Percentiles rank a stretch among this genome's conserved stretches.
Conservation (phyloP, 768 basidiomycete genomes). For the Boletus patriciae region DNA sequence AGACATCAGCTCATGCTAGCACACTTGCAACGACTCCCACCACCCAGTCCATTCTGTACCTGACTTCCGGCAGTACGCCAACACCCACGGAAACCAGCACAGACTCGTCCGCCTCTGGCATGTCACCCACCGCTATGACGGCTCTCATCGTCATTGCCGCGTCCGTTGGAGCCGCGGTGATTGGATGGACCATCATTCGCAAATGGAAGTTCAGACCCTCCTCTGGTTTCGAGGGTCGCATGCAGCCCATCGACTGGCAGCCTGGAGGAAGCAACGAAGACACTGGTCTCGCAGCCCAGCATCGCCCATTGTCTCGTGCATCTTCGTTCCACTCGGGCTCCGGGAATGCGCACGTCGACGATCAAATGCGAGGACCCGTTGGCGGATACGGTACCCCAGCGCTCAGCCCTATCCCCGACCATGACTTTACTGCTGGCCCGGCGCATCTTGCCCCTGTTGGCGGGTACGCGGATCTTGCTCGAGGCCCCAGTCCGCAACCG, state of each 20-base stretch:
- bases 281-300: conserved; percentile 44
- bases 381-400: conserved; percentile 26
- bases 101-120: conserved; percentile 35
- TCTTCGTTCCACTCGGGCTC: conserved; percentile 69
- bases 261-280: conserved; percentile 53
- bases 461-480: conserved; percentile 80
- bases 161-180: conserved; percentile 62
- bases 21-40: conserved; percentile 38
- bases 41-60: conserved; percentile 55
- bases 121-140: conserved; percentile 48
- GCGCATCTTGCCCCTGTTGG: conserved; percentile 62
- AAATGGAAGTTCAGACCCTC: conserved; percentile 90
- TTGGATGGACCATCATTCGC: conserved; percentile 88
- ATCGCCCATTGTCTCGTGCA: conserved; percentile 52
- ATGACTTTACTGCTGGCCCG: conserved; percentile 74
- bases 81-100: conserved; percentile 25
- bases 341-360: conserved; percentile 38
- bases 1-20: conserved; percentile 10
- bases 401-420: conserved; percentile 57
- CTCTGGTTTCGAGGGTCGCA: conserved; percentile 75
- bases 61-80: conserved; percentile 19
- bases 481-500: conserved; percentile 70
- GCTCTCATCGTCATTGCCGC: conserved; percentile 70
- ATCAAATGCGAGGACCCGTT: conserved; percentile 34
- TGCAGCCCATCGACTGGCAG: conserved; percentile 88